Evolutionary conservation across 352 stramenopile genomes (phyloP).

Genomic region (Phytophthora sansomeana): DNA sequence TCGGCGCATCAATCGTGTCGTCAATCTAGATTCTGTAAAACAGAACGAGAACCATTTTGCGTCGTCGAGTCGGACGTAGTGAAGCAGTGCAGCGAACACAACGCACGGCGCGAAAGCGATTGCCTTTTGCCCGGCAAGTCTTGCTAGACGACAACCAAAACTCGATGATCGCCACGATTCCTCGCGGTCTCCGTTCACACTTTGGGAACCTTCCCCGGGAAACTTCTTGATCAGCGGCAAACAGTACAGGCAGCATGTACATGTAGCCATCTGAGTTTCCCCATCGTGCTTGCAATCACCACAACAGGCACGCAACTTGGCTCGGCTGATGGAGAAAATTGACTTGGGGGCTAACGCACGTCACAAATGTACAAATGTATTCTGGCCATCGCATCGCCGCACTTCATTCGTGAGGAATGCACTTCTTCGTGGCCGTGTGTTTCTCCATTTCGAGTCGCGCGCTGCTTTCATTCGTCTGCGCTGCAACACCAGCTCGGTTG

Average conservation of each 20-base stretch:
- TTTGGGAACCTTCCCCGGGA: constrained; percentile 18
- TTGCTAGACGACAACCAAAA: not conserved
- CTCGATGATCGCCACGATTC: not conserved
- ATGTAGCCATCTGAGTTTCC: constrained; percentile 16
- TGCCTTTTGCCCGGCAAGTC: not conserved
- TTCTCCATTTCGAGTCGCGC: constrained; percentile 13
- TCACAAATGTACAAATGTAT: constrained; percentile 37
- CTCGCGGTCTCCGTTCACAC: not conserved
- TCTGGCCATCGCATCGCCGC: constrained; percentile 22
- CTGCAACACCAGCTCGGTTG: constrained; percentile 15
- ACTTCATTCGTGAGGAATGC: constrained; percentile 35
- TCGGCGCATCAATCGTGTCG: too few species aligned
- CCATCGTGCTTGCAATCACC: constrained; percentile 23
- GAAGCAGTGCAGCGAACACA: not conserved
- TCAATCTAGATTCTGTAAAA: too few species aligned
- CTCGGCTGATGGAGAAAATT: not conserved
- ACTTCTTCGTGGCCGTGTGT: constrained; percentile 11
- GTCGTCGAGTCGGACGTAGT: too few species aligned
- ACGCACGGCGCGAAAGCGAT: not conserved
- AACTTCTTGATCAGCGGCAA: constrained; percentile 29
- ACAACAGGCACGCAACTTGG: not conserved
- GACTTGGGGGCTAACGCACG: constrained; percentile 6
- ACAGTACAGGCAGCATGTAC: constrained; percentile 7
- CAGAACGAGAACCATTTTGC: too few species aligned
- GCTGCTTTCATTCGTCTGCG: constrained; percentile 16